Evolutionary conservation across 2,329 filamentous ascomycete genomes (phyloP).

Genomic region (Fusarium oxysporum): DNA sequence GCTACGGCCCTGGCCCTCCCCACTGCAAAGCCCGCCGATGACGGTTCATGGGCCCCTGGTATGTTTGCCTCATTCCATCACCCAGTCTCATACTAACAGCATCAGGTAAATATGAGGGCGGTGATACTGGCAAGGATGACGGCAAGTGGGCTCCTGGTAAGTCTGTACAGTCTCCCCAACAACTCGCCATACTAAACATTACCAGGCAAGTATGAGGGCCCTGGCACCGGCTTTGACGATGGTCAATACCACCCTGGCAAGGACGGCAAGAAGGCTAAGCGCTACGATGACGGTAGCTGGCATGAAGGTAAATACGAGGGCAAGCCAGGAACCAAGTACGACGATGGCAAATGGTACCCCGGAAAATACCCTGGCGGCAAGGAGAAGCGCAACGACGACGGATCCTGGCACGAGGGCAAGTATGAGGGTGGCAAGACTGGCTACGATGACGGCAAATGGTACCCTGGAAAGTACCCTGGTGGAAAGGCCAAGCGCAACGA

Average conservation of each 20-base stretch:
- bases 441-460: conserved; percentile 26
- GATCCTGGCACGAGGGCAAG: neutral
- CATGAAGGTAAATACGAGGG: conserved; percentile 25
- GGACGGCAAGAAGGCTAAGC: conserved; percentile 4
- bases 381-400: conserved; percentile 13
- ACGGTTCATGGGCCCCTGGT: conserved; percentile 26
- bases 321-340: conserved; percentile 7
- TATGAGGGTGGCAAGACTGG: neutral
- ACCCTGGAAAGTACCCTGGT: conserved; percentile 33
- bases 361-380: conserved; percentile 19
- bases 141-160: conserved; percentile 25
- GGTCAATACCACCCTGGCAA: conserved; percentile 5
- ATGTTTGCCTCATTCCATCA: accelerated
- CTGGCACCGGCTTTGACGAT: neutral
- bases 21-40: conserved; percentile 31
- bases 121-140: neutral
- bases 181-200: neutral
- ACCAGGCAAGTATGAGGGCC: conserved; percentile 25
- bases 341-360: conserved; percentile 11
- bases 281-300: conserved; percentile 15
- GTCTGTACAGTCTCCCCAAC: accelerated
- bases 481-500: conserved; percentile 4
- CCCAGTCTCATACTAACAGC: accelerated
- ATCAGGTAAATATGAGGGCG: conserved; percentile 27
- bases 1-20: conserved; percentile 39